Evolutionary conservation across 1,139 yeast genomes (phyloP), one percentile per base, ranked within the genome.

Genomic region (Blastobotrys petasosporus): DNA sequence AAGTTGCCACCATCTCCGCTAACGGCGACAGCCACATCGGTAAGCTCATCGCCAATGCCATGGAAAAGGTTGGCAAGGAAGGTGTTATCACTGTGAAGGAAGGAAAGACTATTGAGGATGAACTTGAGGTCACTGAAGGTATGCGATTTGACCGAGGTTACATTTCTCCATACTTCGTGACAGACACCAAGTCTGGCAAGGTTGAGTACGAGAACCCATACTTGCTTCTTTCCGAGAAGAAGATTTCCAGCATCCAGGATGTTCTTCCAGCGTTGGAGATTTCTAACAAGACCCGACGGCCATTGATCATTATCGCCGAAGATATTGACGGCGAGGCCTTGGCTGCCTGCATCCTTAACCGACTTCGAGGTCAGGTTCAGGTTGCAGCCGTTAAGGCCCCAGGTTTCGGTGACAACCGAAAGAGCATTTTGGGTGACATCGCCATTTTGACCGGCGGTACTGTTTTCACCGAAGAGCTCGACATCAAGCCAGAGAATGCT

Each of bases 41-140:
- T 68, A 77, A 82, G 68, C 75, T 92, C 61, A 78, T 92, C 65
- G 97, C 98, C 50, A 81, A 85, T 50, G 98, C 98, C 61, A 92
- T 92, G 98, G 98, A 90, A 74, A 92, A 92, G 73, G 98, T 92
- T 53, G 98, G 98, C 64, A 94, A 92, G 73, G 98, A 92, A 72
- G 98, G 98, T 77, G 98, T 92, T 54, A 92, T 92, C 67, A 92
- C 98, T 60, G 95, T 92, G 64, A 82, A 85, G 76, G 97, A 90
- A 72, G 97, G 97, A 64, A 88, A 87, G 77, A 90, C 97, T 58
- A 77, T 90, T 65, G 95, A 87, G 70, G 97, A 90, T 67, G 96
- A 90, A 71, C 80, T 90, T 63, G 97, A 90, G 71, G 95, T 90
- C 57, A 92, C 97, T 55, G 98, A 92, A 74, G 98, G 98, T 75